Conservation (phyloP, 1,139 yeast species). For the Williopsis jadinii region DNA sequence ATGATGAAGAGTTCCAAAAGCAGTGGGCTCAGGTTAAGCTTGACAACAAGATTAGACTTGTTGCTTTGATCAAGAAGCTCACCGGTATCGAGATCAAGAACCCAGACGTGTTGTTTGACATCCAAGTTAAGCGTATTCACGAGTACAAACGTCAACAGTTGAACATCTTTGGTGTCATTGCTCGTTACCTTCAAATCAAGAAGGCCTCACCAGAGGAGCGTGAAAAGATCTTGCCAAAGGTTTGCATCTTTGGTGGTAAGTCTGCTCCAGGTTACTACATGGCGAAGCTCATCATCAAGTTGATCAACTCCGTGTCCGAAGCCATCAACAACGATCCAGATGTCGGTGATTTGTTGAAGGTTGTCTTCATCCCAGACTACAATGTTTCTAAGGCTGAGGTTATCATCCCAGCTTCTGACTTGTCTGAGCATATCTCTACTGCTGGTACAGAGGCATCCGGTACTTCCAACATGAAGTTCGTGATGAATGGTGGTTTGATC, state of each 20-base stretch:
- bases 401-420: constrained; percentile 83
- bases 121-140: constrained; percentile 92
- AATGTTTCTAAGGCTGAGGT: constrained; percentile 92
- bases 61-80: constrained; percentile 59
- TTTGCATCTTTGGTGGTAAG: constrained; percentile 85
- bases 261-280: constrained; percentile 96
- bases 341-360: constrained; percentile 71
- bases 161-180: constrained; percentile 83
- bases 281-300: constrained; percentile 85
- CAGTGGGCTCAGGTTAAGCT: constrained; percentile 70
- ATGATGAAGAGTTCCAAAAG: constrained; percentile 60
- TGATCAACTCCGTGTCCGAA: constrained; percentile 73
- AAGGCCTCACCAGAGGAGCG: constrained; percentile 62
- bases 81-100: constrained; percentile 64
- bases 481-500: constrained; percentile 86
- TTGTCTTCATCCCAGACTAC: constrained; percentile 84
- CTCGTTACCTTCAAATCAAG: constrained; percentile 75
- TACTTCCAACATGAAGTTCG: constrained; percentile 94
- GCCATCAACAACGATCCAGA: constrained; percentile 76
- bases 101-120: constrained; percentile 73
- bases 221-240: constrained; percentile 63
- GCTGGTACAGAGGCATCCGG: constrained; percentile 98
- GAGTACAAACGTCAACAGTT: constrained; percentile 94
- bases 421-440: constrained; percentile 93
- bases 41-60: constrained; percentile 62